These are phyloP conservation scores for Westerdykella aurantiaca DNA, from an alignment of 2,329 filamentous ascomycete genomes.

Conservation along the genomic window DNA sequence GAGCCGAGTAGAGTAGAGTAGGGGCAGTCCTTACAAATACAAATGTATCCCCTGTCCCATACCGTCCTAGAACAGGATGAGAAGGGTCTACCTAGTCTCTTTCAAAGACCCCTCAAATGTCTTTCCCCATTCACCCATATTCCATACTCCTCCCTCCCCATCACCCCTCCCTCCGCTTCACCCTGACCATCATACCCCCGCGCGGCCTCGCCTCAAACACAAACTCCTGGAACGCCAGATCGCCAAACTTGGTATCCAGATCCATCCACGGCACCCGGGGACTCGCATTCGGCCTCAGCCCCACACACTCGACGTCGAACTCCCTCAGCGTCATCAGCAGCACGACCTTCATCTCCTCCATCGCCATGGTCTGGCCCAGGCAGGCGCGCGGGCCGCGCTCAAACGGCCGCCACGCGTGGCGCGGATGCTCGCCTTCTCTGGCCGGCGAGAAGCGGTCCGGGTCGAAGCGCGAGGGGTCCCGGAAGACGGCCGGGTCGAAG, in stretches of 20 bases:
- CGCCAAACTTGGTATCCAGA: constrained; percentile 25
- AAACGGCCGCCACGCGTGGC: constrained; percentile 52
- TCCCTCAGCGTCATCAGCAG: constrained; percentile 47
- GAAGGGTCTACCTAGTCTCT: no score
- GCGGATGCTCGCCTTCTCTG: constrained; percentile 25
- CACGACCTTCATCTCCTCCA: constrained; percentile 48
- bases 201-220: constrained; percentile 28
- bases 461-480: constrained; percentile 23
- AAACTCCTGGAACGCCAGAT: constrained; percentile 28
- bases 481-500: constrained; percentile 18
- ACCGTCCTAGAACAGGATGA: no score
- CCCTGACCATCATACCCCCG: constrained; percentile 29
- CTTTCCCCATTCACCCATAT: no score
- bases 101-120: no score
- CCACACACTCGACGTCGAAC: constrained; percentile 41
- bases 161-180: constrained; percentile 8
- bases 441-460: constrained; percentile 32
- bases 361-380: constrained; percentile 53
- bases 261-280: constrained; percentile 22
- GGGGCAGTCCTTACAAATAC: no score
- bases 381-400: constrained; percentile 52
- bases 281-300: constrained; percentile 12
- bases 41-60: no score
- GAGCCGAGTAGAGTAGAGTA: no score
- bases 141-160: no score